Conservation (phyloP, 2,329 filamentous ascomycete species). For the Alternaria tenuissima region DNA sequence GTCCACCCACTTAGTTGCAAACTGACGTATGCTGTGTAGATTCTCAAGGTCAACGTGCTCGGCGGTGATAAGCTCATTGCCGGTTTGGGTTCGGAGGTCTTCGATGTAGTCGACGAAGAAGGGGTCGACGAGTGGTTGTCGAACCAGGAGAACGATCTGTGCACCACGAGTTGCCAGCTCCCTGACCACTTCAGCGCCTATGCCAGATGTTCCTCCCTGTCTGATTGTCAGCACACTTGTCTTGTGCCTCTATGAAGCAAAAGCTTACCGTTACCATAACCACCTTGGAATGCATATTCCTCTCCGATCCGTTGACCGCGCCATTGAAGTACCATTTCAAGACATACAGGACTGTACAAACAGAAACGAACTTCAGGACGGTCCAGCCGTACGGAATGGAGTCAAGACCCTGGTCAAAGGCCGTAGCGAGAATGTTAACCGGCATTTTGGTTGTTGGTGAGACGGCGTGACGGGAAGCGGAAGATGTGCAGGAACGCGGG, state of each 20-base stretch:
- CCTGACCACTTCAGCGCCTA: constrained; percentile 79
- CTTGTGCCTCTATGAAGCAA: not conserved
- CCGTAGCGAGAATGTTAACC: constrained; percentile 65
- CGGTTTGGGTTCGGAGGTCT: constrained; percentile 77
- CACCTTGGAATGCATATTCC: constrained; percentile 91
- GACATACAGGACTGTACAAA: constrained; percentile 61
- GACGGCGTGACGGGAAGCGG: constrained; percentile 25
- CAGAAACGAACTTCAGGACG: constrained; percentile 62
- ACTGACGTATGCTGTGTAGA: constrained; percentile 88
- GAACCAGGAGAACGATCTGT: constrained; percentile 89
- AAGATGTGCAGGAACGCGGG: constrained; percentile 31
- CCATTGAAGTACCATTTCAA: constrained; percentile 83
- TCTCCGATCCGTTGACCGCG: constrained; percentile 75
- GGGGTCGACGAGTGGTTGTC: constrained; percentile 79
- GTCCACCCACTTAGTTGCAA: constrained; percentile 98
- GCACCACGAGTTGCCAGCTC: constrained; percentile 83
- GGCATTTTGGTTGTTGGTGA: constrained; percentile 61
- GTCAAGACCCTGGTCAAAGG: constrained; percentile 62
- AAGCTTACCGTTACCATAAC: constrained; percentile 81
- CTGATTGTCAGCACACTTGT: constrained; percentile 21
- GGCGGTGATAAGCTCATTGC: constrained; percentile 90
- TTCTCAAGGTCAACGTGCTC: constrained; percentile 91
- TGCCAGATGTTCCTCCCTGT: constrained; percentile 87
- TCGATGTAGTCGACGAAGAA: constrained; percentile 94
- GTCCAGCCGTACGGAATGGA: constrained; percentile 63